Conservation (phyloP, 2,329 filamentous ascomycete genomes). For the Pseudohalonectria lignicola region DNA sequence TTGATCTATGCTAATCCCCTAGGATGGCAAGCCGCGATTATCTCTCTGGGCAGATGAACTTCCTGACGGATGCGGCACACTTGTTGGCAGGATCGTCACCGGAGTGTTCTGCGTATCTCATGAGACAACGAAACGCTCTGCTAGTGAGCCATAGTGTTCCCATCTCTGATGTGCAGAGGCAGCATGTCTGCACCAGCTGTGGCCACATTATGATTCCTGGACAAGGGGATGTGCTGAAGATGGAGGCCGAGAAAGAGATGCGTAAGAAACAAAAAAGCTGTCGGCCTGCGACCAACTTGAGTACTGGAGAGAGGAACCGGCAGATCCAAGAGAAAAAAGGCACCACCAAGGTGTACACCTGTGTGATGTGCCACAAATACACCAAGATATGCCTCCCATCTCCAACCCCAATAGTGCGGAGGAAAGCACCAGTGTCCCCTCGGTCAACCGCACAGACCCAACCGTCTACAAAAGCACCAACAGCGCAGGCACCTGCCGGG, state of each 20-base stretch:
- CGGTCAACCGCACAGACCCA: constrained; percentile 5
- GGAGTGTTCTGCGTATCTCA: constrained; percentile 46
- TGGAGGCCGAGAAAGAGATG: constrained; percentile 23
- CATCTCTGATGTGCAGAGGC: constrained; percentile 34
- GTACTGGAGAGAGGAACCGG: neutral
- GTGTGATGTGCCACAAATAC: constrained; percentile 30
- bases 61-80: constrained; percentile 49
- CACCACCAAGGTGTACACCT: constrained; percentile 29
- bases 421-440: constrained; percentile 14
- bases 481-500: no score
- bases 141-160: constrained; percentile 33
- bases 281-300: neutral
- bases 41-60: constrained; percentile 21
- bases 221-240: constrained; percentile 25
- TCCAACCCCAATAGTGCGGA: constrained; percentile 17
- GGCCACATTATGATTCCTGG: constrained; percentile 49
- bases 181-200: constrained; percentile 47
- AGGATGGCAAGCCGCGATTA: constrained; percentile 7
- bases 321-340: constrained; percentile 7
- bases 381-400: constrained; percentile 29
- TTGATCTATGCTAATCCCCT: no score
- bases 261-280: constrained; percentile 7
- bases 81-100: constrained; percentile 40
- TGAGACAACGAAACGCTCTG: constrained; percentile 39
- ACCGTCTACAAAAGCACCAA: constrained; percentile 3